A percentile compares a stretch with the other conserved stretches of the same genome.
phyloP scores from a whole-genome alignment of 805 yeast genomes.

The Limtongia smithiae region DNA sequence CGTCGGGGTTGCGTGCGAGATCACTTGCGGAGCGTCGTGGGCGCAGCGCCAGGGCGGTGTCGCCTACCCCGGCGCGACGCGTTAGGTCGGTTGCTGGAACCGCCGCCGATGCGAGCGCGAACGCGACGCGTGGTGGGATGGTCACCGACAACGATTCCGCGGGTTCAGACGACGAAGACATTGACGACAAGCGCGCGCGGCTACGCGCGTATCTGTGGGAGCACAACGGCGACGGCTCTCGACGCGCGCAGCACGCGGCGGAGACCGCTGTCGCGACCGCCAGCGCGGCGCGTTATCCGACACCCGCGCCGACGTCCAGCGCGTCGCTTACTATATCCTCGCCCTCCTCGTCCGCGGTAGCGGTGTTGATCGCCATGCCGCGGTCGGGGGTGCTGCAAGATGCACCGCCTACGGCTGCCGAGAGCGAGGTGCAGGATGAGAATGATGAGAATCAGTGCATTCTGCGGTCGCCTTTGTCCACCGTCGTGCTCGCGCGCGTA shows the following conservation, averaged over 20 bases:
- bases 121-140: too few species aligned
- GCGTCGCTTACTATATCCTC: slow-evolving; percentile 16
- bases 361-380: neutral
- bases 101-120: too few species aligned
- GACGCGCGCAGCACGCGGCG: neutral
- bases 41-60: too few species aligned
- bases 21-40: too few species aligned
- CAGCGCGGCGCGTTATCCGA: slow-evolving; percentile 31
- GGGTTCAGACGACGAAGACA: neutral
- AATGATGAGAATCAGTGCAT: too few species aligned
- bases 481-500: slow-evolving; percentile 43
- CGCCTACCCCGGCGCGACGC: slow-evolving; percentile 1
- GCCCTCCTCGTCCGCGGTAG: slow-evolving; percentile 10
- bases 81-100: too few species aligned
- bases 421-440: too few species aligned
- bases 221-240: neutral
- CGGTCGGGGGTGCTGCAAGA: neutral
- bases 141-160: neutral
- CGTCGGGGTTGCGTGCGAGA: too few species aligned
- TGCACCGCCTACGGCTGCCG: neutral
- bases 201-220: neutral
- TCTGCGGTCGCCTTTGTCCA: slow-evolving; percentile 40
- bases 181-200: neutral
- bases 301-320: slow-evolving; percentile 34
- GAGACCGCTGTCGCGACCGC: neutral